Percentiles rank a stretch among this genome's conserved stretches.
phyloP scores from a whole-genome alignment of 768 basidiomycete genomes.

The Hypholoma sublateritium region DNA sequence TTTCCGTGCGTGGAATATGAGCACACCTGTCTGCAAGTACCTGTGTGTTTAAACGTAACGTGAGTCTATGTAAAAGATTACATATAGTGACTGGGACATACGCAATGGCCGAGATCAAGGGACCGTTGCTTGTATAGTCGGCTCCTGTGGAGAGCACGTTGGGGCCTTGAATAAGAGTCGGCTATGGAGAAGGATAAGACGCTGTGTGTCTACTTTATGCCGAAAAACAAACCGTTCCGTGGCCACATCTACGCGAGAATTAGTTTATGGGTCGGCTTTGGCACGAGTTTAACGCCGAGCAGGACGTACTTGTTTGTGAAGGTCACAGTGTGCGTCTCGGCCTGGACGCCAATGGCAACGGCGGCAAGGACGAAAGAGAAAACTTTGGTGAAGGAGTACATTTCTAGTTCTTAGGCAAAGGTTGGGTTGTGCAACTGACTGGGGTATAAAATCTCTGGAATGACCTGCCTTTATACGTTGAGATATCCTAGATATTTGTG shows the following conservation, averaged over 20 bases:
- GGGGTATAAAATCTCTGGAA: neutral
- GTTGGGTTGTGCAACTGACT: neutral
- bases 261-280: neutral
- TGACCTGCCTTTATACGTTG: too few species aligned
- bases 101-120: slow-evolving; percentile 34
- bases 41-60: neutral
- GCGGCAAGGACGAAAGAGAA: slow-evolving; percentile 15
- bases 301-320: slow-evolving; percentile 34
- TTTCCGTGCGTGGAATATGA: too few species aligned
- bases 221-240: neutral
- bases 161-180: slow-evolving; percentile 29
- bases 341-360: slow-evolving; percentile 17
- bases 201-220: neutral
- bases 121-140: slow-evolving; percentile 9
- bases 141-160: slow-evolving; percentile 12
- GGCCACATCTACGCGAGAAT: neutral
- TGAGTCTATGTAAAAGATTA: neutral
- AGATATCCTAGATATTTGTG: too few species aligned
- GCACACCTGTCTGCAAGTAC: neutral
- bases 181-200: slow-evolving; percentile 10
- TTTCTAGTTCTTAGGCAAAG: neutral
- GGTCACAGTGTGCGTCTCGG: slow-evolving; percentile 32
- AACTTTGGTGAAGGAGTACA: slow-evolving; percentile 1
- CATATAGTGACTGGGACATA: slow-evolving; percentile 7
- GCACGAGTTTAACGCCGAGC: neutral